phyloP scores from a whole-genome alignment of 2,329 filamentous ascomycete genomes.

The Neonectria neomacrospora region DNA sequence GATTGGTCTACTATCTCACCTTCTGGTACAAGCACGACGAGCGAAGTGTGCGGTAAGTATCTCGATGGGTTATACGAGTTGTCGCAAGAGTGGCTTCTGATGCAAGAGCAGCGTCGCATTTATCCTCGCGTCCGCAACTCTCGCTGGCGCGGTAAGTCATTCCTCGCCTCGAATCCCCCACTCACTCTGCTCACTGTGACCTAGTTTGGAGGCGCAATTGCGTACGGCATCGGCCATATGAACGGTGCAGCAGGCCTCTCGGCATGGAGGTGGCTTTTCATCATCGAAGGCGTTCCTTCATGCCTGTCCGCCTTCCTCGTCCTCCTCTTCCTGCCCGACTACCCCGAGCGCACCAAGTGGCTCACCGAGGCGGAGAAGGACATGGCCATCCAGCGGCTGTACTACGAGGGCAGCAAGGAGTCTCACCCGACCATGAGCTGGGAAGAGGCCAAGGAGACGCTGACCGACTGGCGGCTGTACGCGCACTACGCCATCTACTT shows the following conservation, averaged over 20 bases:
- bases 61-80: constrained; percentile 7
- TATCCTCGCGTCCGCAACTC: constrained; percentile 74
- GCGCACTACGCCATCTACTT: constrained; percentile 69
- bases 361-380: constrained; percentile 69
- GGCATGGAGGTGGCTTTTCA: constrained; percentile 76
- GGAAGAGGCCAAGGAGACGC: constrained; percentile 74
- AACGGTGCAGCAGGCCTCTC: constrained; percentile 68
- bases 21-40: constrained; percentile 80
- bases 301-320: constrained; percentile 70
- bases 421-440: constrained; percentile 71
- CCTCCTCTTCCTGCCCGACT: constrained; percentile 76
- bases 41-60: constrained; percentile 66
- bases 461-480: constrained; percentile 75
- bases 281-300: constrained; percentile 73
- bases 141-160: constrained; percentile 68
- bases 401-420: constrained; percentile 63
- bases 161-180: background rate
- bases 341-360: constrained; percentile 72
- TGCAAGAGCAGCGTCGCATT: constrained; percentile 66
- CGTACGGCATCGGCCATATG: constrained; percentile 78
- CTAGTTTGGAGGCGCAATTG: constrained; percentile 75
- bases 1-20: constrained; percentile 73
- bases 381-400: constrained; percentile 60
- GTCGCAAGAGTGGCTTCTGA: constrained; percentile 27
- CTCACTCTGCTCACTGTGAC: constrained; percentile 10